phyloP scores from a whole-genome alignment of 768 basidiomycete genomes.

The Tubosaeta sp. region DNA sequence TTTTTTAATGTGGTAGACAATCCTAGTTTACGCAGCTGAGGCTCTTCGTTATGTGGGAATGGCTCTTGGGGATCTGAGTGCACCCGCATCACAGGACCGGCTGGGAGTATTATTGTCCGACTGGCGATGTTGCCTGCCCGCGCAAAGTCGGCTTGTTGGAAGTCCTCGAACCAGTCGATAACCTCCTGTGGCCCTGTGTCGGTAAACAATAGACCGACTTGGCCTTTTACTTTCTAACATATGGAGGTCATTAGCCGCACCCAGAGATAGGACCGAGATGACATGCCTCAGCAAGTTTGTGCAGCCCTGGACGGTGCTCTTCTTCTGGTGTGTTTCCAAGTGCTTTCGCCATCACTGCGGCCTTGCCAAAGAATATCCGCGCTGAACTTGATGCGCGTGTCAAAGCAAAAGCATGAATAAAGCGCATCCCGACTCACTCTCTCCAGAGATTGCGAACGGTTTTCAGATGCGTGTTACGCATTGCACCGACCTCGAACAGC shows the following conservation, averaged over 20 bases:
- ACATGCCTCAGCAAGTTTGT: conserved; percentile 75
- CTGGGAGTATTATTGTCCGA: conserved; percentile 70
- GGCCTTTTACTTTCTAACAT: conserved; percentile 85
- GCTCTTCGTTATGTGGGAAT: conserved; percentile 97
- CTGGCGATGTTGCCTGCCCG: conserved; percentile 79
- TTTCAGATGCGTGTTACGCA: conserved; percentile 93
- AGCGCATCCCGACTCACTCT: conserved; percentile 50
- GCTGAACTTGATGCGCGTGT: conserved; percentile 45
- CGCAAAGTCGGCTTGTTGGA: conserved; percentile 86
- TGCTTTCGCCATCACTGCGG: conserved; percentile 93
- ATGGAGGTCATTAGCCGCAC: conserved; percentile 5
- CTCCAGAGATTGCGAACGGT: conserved; percentile 93
- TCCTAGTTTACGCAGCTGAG: conserved; percentile 90
- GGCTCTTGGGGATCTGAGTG: conserved; percentile 80
- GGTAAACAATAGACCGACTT: conserved; percentile 91
- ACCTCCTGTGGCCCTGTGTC: conserved; percentile 88
- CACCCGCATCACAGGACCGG: conserved; percentile 79
- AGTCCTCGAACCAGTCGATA: conserved; percentile 90
- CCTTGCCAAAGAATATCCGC: conserved; percentile 84
- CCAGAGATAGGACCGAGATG: conserved; percentile 14
- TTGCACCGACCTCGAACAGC: conserved; percentile 92
- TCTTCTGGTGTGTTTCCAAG: conserved; percentile 83
- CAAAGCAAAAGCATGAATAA: conserved; percentile 2
- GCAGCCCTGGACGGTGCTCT: conserved; percentile 76
- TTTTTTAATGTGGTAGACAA: conserved; percentile 77